A percentile compares a stretch with the other conserved stretches of the same genome.
These are phyloP conservation scores for Dispira simplex DNA, from an alignment of 192 early-diverging fungal genomes.

Conservation along the genomic window DNA sequence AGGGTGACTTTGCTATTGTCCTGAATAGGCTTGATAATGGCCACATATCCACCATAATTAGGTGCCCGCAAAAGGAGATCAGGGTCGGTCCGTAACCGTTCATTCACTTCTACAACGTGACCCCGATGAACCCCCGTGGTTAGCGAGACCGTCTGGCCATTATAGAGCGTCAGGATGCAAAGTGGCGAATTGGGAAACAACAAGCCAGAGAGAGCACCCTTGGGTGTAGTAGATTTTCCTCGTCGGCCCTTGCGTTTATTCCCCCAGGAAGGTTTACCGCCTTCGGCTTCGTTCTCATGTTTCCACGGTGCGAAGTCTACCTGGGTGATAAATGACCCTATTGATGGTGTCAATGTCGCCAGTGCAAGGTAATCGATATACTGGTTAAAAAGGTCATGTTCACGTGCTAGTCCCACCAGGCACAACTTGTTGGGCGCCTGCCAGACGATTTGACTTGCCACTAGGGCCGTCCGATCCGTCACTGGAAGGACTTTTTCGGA, in stretches of 20 bases:
- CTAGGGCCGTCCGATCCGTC: no score
- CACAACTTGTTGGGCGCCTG: constrained; percentile 1
- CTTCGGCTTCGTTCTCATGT: neutral
- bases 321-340: neutral
- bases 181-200: neutral
- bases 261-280: neutral
- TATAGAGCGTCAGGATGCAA: neutral
- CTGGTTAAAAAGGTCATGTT: neutral
- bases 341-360: neutral
- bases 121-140: neutral
- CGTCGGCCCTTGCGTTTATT: neutral
- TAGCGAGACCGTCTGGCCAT: neutral
- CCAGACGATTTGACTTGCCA: neutral
- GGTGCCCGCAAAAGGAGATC: neutral
- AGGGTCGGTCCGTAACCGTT: neutral
- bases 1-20: neutral
- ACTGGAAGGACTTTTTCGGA: no score
- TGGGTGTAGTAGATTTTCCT: neutral
- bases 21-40: neutral
- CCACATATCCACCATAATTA: neutral
- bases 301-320: neutral
- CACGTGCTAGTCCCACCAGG: neutral
- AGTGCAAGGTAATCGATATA: neutral
- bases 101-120: neutral
- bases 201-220: neutral